Base-by-base conservation (phyloP, 768 basidiomycete species). In the Boletus sp. region DNA sequence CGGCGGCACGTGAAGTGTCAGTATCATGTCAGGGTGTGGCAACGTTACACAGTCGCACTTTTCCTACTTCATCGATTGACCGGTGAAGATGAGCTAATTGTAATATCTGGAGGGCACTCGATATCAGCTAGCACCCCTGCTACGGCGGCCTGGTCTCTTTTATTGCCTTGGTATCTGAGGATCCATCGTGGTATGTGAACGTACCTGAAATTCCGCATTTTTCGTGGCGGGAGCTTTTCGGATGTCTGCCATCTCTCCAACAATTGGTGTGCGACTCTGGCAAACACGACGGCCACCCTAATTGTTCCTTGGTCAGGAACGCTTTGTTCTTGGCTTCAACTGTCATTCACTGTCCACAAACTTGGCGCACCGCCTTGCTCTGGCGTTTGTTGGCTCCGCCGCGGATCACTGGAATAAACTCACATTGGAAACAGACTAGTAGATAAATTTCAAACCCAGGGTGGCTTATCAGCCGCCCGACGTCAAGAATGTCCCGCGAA, bases 81-180 rank as follows among this genome's bases (percentile, higher is more conserved):
- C 28, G 49, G 47, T 48, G 55, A 56, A 53, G 55, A 65, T 37
- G 46, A 61, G 46, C 49, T 50, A 36, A 48, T 51, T 59, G 57
- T 67, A 62, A 67, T 57, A 55, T 60, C 60, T 40, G 42, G 52
- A 66, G 47, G 48, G 33, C 35, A 48, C 47, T 50, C 55, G 41
- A 55, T 56, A 45, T 57, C 48, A 54, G 39, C 53, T 55, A 52
- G 37, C 41, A 24, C 24, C 24, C 24, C 24, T 24, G 24, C 24
- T 24, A 44, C 50, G 32, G 42, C 24, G n/a, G 18, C 41, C 24
- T 33, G 4, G 40, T 15, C 17, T 40, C 28, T 33, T 32, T 7
- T 32, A 29, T 24, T 24, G 24, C 14, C 35, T 9, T 24, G 18
- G 11, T 7, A 10, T 35, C 32, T 28, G 46, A 53, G 12, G 45